Conservation (phyloP, 768 basidiomycete genomes). For the Nidula microcarpa region DNA sequence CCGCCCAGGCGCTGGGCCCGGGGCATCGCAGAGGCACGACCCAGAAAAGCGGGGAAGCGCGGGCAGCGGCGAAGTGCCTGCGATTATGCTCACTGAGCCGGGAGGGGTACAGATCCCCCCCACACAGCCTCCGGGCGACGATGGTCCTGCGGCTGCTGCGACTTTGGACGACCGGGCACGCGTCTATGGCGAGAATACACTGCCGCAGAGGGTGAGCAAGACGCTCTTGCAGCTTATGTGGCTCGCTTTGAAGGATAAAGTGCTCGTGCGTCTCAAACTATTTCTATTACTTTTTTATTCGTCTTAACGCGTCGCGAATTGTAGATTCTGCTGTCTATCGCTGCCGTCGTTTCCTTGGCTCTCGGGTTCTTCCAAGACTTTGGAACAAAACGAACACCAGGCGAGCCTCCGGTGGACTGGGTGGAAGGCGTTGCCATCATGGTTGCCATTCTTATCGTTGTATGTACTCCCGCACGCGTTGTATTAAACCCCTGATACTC, state of each 20-base stretch:
- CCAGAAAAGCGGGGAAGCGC: constrained; percentile 7
- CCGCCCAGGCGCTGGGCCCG: constrained; percentile 15
- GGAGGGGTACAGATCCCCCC: constrained; percentile 20
- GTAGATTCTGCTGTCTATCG: constrained; percentile 85
- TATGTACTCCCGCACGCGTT: constrained; percentile 28
- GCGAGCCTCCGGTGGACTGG: constrained; percentile 88
- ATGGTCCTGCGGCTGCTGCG: constrained; percentile 28
- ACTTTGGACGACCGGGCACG: constrained; percentile 57
- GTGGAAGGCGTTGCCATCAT: constrained; percentile 90
- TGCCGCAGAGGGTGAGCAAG: constrained; percentile 70
- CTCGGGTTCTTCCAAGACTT: constrained; percentile 95
- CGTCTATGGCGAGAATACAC: constrained; percentile 73
- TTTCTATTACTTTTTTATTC: constrained; percentile 2
- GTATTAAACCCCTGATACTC: constrained; percentile 3
- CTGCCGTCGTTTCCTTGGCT: constrained; percentile 89
- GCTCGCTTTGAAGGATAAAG: constrained; percentile 86
- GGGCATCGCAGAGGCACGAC: constrained; percentile 23
- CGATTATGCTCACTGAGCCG: constrained; percentile 37
- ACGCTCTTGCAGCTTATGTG: constrained; percentile 76
- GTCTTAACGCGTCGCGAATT: constrained; percentile 1
- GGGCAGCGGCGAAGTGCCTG: constrained; percentile 14
- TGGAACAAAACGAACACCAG: constrained; percentile 56
- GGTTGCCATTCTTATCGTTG: constrained; percentile 72
- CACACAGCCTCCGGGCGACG: constrained; percentile 5
- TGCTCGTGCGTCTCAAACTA: constrained; percentile 53